Conservation (phyloP, 1,139 yeast species). For the Blastobotrys niveus region DNA sequence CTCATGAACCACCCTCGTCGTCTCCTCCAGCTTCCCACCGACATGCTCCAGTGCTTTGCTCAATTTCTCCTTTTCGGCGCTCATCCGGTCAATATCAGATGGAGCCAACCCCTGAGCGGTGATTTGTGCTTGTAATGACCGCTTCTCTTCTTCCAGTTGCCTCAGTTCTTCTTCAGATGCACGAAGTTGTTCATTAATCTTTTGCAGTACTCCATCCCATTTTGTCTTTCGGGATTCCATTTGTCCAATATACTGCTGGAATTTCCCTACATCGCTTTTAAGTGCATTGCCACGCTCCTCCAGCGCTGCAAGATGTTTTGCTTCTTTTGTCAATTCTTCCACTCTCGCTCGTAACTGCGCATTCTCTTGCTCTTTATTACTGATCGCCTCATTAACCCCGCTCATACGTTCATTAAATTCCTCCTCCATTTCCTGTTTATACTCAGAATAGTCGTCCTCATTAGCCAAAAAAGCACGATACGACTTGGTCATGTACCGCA, state of each 20-base stretch:
- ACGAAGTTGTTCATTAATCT: slow-evolving; percentile 51
- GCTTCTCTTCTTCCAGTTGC: slow-evolving; percentile 43
- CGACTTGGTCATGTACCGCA: slow-evolving; percentile 58
- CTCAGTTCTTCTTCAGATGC: slow-evolving; percentile 43
- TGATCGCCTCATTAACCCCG: slow-evolving; percentile 41
- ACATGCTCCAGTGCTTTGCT: slow-evolving; percentile 51
- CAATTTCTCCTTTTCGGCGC: slow-evolving; percentile 54
- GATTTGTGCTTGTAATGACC: slow-evolving; percentile 44
- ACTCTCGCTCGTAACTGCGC: slow-evolving; percentile 34
- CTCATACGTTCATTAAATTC: slow-evolving; percentile 48
- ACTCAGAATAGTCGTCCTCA: slow-evolving; percentile 48
- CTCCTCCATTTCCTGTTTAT: slow-evolving; percentile 49
- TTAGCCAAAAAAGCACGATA: slow-evolving; percentile 63
- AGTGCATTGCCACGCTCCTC: slow-evolving; percentile 58
- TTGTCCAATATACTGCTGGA: slow-evolving; percentile 61
- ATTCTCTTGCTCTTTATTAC: slow-evolving; percentile 39
- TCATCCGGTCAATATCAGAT: slow-evolving; percentile 56
- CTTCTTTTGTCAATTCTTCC: slow-evolving; percentile 34
- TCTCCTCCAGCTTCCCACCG: slow-evolving; percentile 40
- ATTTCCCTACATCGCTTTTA: slow-evolving; percentile 65
- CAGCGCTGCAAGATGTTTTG: slow-evolving; percentile 41
- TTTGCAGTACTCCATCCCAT: slow-evolving; percentile 56
- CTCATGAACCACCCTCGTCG: slow-evolving; percentile 37
- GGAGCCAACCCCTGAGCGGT: slow-evolving; percentile 54
- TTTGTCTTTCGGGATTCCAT: slow-evolving; percentile 59